phyloP scores from a whole-genome alignment of 805 yeast genomes.

The Hanseniaspora lachancei region DNA sequence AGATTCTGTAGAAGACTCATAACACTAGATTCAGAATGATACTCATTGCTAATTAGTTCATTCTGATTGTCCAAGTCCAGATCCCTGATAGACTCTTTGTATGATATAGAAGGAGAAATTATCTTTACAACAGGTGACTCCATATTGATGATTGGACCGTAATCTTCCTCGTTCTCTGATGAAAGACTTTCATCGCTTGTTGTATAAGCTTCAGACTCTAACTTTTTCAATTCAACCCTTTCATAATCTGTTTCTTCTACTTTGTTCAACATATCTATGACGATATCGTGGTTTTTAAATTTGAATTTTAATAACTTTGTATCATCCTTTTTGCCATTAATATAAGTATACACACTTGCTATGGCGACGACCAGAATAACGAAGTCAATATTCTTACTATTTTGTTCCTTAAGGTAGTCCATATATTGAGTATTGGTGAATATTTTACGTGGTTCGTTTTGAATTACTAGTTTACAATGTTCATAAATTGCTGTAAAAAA shows the following conservation, averaged over 20 bases:
- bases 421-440: not conserved
- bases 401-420: not conserved
- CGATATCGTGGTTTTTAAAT: not conserved
- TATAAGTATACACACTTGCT: not conserved
- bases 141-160: not conserved
- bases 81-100: not conserved
- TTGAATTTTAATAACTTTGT: not conserved
- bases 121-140: not conserved
- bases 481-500: no score
- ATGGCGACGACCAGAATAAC: not conserved
- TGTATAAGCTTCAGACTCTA: not conserved
- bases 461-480: no score
- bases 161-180: not conserved
- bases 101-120: not conserved
- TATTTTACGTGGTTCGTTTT: no score
- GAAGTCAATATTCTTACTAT: not conserved
- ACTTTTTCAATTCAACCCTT: not conserved
- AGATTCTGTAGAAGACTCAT: not conserved
- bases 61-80: not conserved
- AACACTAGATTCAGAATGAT: not conserved
- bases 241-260: not conserved
- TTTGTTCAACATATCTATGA: not conserved
- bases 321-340: not conserved
- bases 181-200: not conserved
- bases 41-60: not conserved